Conservation (phyloP, 805 yeast genomes). For the Kluyveromyces siamensis region DNA sequence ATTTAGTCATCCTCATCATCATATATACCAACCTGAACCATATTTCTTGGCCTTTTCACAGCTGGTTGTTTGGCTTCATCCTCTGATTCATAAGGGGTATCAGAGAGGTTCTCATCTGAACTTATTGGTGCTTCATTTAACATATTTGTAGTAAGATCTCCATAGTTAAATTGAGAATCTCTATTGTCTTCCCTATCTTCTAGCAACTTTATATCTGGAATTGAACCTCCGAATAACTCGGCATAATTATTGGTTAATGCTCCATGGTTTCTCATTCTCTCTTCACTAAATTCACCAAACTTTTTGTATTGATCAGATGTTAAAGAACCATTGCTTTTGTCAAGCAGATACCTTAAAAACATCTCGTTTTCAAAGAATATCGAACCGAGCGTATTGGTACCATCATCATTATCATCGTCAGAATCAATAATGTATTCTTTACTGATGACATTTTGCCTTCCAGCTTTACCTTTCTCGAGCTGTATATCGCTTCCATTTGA, state of each 20-base stretch:
- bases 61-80: not conserved
- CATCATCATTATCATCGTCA: slow-evolving; percentile 22
- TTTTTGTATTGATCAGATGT: slow-evolving; percentile 13
- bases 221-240: slow-evolving; percentile 22
- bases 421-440: slow-evolving; percentile 28
- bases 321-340: slow-evolving; percentile 20
- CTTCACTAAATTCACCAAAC: slow-evolving; percentile 22
- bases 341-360: slow-evolving; percentile 25
- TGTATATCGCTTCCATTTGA: not conserved
- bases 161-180: not conserved
- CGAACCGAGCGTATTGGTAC: slow-evolving; percentile 14
- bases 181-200: not conserved
- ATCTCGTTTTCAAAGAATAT: slow-evolving; percentile 29
- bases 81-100: slow-evolving; percentile 2
- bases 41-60: slow-evolving; percentile 10
- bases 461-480: not conserved
- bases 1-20: slow-evolving; percentile 21
- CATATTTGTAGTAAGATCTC: not conserved
- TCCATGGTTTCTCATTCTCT: slow-evolving; percentile 21
- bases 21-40: slow-evolving; percentile 20
- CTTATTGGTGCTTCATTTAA: slow-evolving; percentile 4
- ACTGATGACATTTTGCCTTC: slow-evolving; percentile 13
- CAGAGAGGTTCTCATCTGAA: slow-evolving; percentile 8
- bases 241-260: slow-evolving; percentile 12
- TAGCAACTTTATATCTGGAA: not conserved